Conservation (phyloP, 345 rosid genomes). For the Sonneratia caseolaris region DNA sequence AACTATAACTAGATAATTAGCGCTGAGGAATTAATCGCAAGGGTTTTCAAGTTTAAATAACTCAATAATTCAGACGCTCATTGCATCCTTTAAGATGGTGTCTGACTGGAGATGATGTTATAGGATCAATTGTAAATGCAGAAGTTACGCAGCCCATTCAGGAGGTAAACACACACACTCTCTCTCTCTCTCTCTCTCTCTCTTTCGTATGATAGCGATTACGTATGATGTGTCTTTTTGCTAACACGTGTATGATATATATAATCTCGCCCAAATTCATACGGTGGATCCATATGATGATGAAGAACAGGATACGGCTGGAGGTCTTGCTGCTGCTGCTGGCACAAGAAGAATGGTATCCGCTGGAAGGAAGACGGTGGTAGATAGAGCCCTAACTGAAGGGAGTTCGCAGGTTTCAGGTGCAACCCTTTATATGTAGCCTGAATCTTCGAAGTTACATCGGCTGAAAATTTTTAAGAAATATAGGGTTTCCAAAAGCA, state of each 20-base stretch:
- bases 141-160: not conserved
- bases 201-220: no score
- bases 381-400: conserved; percentile 1
- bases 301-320: conserved; percentile 21
- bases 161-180: not conserved
- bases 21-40: not conserved
- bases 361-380: conserved; percentile 35
- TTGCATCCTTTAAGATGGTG: not conserved
- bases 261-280: not conserved
- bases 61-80: not conserved
- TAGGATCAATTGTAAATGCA: not conserved
- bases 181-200: no score
- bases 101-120: not conserved
- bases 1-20: not conserved
- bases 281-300: not conserved
- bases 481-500: not conserved
- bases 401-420: conserved; percentile 13
- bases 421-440: not conserved
- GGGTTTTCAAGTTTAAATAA: not conserved
- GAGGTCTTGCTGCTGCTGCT: conserved; percentile 11
- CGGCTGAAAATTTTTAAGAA: no score
- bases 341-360: conserved; percentile 7
- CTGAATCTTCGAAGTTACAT: not conserved
- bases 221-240: no score
- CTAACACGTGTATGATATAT: no score